A percentile compares a stretch with the other conserved stretches of the same genome.
These are phyloP conservation scores for Flaveria robusta DNA, from an alignment of 129 eudicot genomes.

Conservation along the genomic window DNA sequence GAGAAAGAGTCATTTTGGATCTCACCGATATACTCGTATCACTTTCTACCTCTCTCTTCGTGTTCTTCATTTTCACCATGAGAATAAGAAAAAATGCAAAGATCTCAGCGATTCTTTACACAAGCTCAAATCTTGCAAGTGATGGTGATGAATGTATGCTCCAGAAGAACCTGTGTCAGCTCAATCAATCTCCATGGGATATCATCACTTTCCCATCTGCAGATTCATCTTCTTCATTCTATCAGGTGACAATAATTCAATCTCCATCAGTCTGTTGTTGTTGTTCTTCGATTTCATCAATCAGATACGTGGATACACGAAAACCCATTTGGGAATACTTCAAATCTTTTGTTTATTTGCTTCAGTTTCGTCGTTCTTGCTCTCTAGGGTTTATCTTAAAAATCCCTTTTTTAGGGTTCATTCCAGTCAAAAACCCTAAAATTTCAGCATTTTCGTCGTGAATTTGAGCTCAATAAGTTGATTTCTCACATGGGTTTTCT, in stretches of 20 bases:
- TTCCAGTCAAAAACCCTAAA: constrained; percentile 14
- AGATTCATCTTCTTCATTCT: constrained; percentile 39
- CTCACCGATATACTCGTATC: background rate
- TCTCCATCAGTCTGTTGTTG: constrained; percentile 4
- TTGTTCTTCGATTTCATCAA: constrained; percentile 17
- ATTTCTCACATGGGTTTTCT: constrained; percentile 35
- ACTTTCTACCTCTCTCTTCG: constrained; percentile 3
- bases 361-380: constrained; percentile 16
- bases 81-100: constrained; percentile 49
- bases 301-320: constrained; percentile 2
- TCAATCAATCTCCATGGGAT: constrained; percentile 82
- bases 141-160: constrained; percentile 21
- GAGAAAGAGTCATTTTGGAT: constrained; percentile 28
- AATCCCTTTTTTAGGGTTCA: constrained; percentile 1
- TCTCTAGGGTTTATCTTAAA: constrained; percentile 43
- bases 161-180: constrained; percentile 50
- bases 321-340: constrained; percentile 32
- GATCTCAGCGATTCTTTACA: constrained; percentile 15
- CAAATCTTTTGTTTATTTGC: constrained; percentile 26
- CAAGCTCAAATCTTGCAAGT: constrained; percentile 16
- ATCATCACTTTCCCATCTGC: constrained; percentile 41
- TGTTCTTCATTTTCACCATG: constrained; percentile 37
- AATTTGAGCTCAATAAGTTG: constrained; percentile 32
- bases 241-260: constrained; percentile 36
- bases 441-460: constrained; percentile 35